phyloP scores from a whole-genome alignment of 139 green algal species.

The Dunaliella primolecta region DNA sequence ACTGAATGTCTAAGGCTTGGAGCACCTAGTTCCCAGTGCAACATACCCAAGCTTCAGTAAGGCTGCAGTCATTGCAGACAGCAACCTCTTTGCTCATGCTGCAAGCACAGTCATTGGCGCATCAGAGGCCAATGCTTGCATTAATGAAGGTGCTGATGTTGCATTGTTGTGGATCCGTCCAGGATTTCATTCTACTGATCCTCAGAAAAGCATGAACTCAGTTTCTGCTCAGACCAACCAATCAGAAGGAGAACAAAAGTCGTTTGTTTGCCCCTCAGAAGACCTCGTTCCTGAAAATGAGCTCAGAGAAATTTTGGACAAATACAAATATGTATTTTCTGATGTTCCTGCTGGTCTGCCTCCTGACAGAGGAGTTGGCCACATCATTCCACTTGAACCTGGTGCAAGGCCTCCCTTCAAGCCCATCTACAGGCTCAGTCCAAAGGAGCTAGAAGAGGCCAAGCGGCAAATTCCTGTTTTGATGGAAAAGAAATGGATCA shows the following conservation, averaged over 20 bases:
- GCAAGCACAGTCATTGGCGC: background rate
- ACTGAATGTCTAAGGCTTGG: background rate
- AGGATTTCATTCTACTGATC: background rate
- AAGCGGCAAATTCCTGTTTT: slow-evolving; percentile 45
- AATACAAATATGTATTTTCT: slow-evolving; percentile 17
- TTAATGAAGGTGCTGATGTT: background rate
- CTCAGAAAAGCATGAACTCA: background rate
- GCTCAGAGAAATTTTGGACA: background rate
- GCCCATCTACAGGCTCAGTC: slow-evolving; percentile 39
- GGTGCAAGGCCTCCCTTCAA: slow-evolving; percentile 21
- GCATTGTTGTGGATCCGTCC: background rate
- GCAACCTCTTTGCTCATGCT: background rate
- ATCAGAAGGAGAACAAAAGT: background rate
- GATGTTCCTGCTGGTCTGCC: slow-evolving; percentile 7
- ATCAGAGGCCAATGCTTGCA: background rate
- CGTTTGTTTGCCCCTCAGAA: background rate
- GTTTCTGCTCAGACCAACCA: background rate
- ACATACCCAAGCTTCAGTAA: background rate
- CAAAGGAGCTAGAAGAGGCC: slow-evolving; percentile 48
- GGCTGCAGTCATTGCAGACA: background rate
- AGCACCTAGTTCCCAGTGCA: background rate
- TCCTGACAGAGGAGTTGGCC: slow-evolving; percentile 11
- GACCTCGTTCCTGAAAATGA: background rate
- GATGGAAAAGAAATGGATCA: slow-evolving; percentile 48
- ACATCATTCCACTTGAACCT: slow-evolving; percentile 30